Evolutionary conservation across 495 filamentous ascomycete species (phyloP).

Genomic region (Aspergillus saccharolyticus): DNA sequence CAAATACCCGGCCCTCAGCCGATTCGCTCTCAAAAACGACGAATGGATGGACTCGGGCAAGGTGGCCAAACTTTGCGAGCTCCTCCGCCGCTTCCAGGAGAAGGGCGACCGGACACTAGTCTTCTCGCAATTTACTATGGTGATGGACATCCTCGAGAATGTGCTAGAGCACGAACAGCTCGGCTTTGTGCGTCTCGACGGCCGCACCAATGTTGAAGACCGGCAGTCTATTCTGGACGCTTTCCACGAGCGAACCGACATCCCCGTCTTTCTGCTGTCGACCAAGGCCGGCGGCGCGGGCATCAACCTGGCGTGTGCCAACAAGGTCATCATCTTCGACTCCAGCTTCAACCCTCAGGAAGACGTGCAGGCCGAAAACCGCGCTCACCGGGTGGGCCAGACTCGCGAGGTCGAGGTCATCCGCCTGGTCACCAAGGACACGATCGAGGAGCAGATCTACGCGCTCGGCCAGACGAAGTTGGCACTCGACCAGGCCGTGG

Average conservation of each 20-base stretch:
- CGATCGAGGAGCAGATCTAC: slow-evolving; percentile 91
- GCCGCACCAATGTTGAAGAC: slow-evolving; percentile 73
- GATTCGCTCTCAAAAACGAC: slow-evolving; percentile 63
- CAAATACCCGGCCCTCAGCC: slow-evolving; percentile 63
- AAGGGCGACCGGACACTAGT: slow-evolving; percentile 85
- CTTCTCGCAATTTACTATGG: slow-evolving; percentile 88
- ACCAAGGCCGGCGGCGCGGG: slow-evolving; percentile 93
- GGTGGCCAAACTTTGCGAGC: slow-evolving; percentile 65
- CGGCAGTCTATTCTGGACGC: slow-evolving; percentile 79
- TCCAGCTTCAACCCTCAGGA: slow-evolving; percentile 94
- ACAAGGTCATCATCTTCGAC: slow-evolving; percentile 97
- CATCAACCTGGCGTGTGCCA: slow-evolving; percentile 90
- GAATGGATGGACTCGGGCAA: slow-evolving; percentile 96
- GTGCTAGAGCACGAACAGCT: slow-evolving; percentile 72
- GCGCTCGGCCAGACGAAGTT: slow-evolving; percentile 86
- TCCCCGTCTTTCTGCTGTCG: slow-evolving; percentile 87
- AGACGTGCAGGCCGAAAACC: slow-evolving; percentile 93
- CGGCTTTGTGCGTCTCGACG: slow-evolving; percentile 75
- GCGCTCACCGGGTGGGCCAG: slow-evolving; percentile 92
- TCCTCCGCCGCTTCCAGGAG: slow-evolving; percentile 65
- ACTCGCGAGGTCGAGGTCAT: slow-evolving; percentile 81
- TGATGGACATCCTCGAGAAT: slow-evolving; percentile 82
- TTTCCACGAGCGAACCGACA: slow-evolving; percentile 69
- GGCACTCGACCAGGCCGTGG: slow-evolving; percentile 81
- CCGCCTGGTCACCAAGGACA: slow-evolving; percentile 72